Evolutionary conservation across 2,329 filamentous ascomycete species (phyloP), one percentile per base, ranked within the genome.

Genomic region (Pseudocercospora pini-densiflorae): DNA sequence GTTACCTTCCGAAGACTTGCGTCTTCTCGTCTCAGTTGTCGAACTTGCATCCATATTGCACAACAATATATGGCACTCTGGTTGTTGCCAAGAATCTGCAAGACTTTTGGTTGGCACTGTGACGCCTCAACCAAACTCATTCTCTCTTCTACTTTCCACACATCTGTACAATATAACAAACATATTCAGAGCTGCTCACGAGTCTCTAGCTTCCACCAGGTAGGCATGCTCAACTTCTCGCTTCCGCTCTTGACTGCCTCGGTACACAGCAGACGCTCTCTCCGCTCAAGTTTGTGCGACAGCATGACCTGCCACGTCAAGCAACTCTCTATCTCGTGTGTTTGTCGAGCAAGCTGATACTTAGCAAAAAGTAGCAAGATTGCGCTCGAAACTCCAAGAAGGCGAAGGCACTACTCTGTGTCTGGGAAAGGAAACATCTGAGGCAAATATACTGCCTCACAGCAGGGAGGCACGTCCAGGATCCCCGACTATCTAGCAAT

Each of bases 41-140:
- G 8, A 40, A 40, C 36, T 16, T 14, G 5, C 9, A 14, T 12
- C 33, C 33, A 36, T 4, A 16, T 14, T 16, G 12, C 12, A 19
- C 40, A 19, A 9, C 12, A 10, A 43, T 9, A 19, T 43, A 19
- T 43, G 40, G 40, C 40, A 43, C 21, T 27, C 10, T 53, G 19
- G 47, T 53, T 53, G 47, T 53, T 53, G 47, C 47, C 47, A 53
- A 53, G 47, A 43, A 43, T 43, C 40, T 43, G 40, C 40, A 43
- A 43, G 16, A 43, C 40, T 43, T 43, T 43, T 43, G 40, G 40
- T n/a, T 9, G 40, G 4, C 40, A 19, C 8, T 43, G 16, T 43
- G 40, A 14, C 5, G 2, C 2, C 40, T 43, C 40, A 43, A 43
- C 5, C 40, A 16, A 43, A 43, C 16, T 19, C 40, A 6, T 19